Evolutionary conservation across 2,329 filamentous ascomycete genomes (phyloP), one percentile per base, ranked within the genome.

Genomic region (Aureobasidium sp.): DNA sequence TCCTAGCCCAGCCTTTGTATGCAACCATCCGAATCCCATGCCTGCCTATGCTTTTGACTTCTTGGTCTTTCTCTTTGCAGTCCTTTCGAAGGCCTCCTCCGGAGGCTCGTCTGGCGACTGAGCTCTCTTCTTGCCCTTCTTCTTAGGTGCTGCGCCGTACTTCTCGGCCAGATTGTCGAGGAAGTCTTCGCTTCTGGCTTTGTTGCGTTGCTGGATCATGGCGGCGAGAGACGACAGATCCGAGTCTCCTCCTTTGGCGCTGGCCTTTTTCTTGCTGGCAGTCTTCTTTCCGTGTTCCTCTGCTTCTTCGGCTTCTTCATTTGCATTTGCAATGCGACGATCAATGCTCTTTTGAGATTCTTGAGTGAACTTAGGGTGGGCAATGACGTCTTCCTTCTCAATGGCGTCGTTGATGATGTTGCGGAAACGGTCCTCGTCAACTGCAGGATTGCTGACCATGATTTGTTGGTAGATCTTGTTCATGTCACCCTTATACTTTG

Each of bases 381-480:
- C 77, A 47, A 85, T 75, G 0, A 95, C 87, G 41, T 89, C 84
- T 1, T 84, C 84, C 4, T 77, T 80, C 39, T 81, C 78, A 69
- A 99, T 94, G 3, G 91, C 94, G 39, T 85, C 80, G 69, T 96
- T 85, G 60, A 99, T 91, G 48, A 96, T 90, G 16, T 71, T 75
- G 14, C 90, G 82, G 75, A 96, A 97, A 9, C 94, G 82, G 60
- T 88, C 86, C 67, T 99, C 94, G 67, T 99, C 94, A 59, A 88
- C 85, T 2, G 91, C 71, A 10, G 91, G 86, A 69, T 93, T 83
- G 67, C 90, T 95, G 48, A 97, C 81, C 86, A 99, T 96, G 44
- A 99, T 88, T 0, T 79, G 78, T 71, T 91, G 84, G 74, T 95
- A 97, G 1, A 99, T 76, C 21, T 75, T 75, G 68, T 88, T 84